These are phyloP conservation scores for Alternaria viburni DNA, from an alignment of 2,329 filamentous ascomycete genomes.

Conservation along the genomic window DNA sequence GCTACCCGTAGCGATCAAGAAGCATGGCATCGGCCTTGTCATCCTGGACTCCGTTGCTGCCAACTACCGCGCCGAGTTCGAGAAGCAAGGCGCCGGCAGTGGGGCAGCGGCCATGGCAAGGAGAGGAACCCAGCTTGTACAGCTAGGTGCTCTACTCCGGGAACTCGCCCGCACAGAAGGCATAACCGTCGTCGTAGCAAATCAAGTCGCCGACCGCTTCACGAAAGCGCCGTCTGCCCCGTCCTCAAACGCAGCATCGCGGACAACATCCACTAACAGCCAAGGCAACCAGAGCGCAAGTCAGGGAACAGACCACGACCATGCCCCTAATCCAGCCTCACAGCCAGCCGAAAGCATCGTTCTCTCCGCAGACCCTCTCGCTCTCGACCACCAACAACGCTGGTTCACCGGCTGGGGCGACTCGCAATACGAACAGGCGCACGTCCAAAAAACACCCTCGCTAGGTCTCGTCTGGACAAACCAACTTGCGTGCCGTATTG, in stretches of 20 bases:
- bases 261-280: constrained; percentile 20
- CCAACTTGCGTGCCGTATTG: constrained; percentile 83
- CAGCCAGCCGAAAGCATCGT: constrained; percentile 33
- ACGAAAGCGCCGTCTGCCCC: constrained; percentile 36
- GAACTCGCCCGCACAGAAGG: constrained; percentile 75
- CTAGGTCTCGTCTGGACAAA: constrained; percentile 90
- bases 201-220: constrained; percentile 94
- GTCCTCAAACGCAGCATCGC: constrained; percentile 34
- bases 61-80: constrained; percentile 93
- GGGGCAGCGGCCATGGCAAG: constrained; percentile 65
- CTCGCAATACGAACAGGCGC: constrained; percentile 39
- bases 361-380: constrained; percentile 63
- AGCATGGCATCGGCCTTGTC: constrained; percentile 79
- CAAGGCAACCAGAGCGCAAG: not conserved
- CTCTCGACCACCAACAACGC: constrained; percentile 86
- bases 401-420: constrained; percentile 98
- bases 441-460: constrained; percentile 76
- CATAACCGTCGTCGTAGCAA: constrained; percentile 87
- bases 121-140: constrained; percentile 76
- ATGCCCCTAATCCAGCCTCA: constrained; percentile 18
- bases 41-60: constrained; percentile 92
- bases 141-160: constrained; percentile 76
- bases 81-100: constrained; percentile 57
- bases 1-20: constrained; percentile 80
- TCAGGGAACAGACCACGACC: constrained; percentile 14